phyloP scores from a whole-genome alignment of 305 asterid species.

The Fraxinus latifolia region DNA sequence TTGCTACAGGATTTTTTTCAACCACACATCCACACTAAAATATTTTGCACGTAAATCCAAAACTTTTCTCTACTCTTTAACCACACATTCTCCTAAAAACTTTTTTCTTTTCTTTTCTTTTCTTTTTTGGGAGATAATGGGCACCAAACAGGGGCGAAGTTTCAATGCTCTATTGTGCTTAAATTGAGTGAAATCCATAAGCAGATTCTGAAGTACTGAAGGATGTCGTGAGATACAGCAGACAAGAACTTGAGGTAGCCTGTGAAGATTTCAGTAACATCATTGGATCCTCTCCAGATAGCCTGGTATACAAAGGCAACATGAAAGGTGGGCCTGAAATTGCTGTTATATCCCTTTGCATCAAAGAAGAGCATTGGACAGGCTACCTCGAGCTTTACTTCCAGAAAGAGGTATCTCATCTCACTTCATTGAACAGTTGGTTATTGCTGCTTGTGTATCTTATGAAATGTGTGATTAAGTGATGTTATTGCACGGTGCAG shows the following conservation, averaged over 20 bases:
- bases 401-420: slow-evolving; percentile 62
- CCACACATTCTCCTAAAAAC: neutral
- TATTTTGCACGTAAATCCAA: neutral
- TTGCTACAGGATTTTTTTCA: neutral
- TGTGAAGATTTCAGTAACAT: slow-evolving; percentile 99
- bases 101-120: no score
- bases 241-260: slow-evolving; percentile 89
- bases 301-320: slow-evolving; percentile 82
- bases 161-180: neutral
- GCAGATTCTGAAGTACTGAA: slow-evolving; percentile 77
- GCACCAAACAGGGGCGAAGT: neutral
- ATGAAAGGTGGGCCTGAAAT: slow-evolving; percentile 84
- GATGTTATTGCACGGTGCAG: slow-evolving; percentile 34
- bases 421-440: slow-evolving; percentile 1
- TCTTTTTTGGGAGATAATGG: neutral
- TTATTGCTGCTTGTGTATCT: neutral
- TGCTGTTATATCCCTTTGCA: slow-evolving; percentile 81
- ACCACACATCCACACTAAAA: neutral
- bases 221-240: slow-evolving; percentile 56
- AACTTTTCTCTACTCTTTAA: neutral
- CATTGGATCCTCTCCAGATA: slow-evolving; percentile 83
- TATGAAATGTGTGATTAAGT: slow-evolving; percentile 2
- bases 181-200: slow-evolving; percentile 3
- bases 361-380: slow-evolving; percentile 87
- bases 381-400: slow-evolving; percentile 83